Evolutionary conservation across 345 rosid species (phyloP), one percentile per base, ranked within the genome.

Genomic region (Murraya paniculata): DNA sequence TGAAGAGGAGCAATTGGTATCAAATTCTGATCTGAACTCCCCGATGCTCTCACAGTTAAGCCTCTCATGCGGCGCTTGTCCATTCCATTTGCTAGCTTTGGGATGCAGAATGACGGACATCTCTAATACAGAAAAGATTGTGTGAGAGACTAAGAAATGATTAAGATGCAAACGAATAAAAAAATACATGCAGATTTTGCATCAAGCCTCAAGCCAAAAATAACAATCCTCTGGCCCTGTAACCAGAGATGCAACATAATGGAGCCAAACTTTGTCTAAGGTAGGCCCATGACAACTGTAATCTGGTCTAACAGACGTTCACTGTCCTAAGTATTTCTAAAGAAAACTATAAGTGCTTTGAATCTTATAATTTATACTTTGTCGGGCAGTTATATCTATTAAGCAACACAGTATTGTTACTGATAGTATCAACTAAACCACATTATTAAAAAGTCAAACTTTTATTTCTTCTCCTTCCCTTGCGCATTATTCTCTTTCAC

Each of bases 1-100:
- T 86, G 81, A 75, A 95, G 85, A 41, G 98, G 98, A 84, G 96
- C 90, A 70, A 92, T 74, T n/a, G 92, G 87, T 57, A 83, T 84
- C 59, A 84, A 78, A 82, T 84, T 77, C 33, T 76, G 89, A 71
- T 71, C 82, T 18, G 90, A 64, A 35, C 82, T 87, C 80, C 85
- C 92, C 1, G 85, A 89, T 62, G 94, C 99, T 87, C 86, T 91
- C 72, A 90, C 75, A 31, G 82, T 83, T 38, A 85, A 78, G 73
- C 86, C 64, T 87, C 93, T 89, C 59, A 85, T 78, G 79, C 86
- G 77, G 61, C 65, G 75, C 82, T 83, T 91, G 5, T 84, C 86
- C 33, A 30, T 50, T 66, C 73, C 82, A 73, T 41, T 79, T 79
- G 89, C 93, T 70, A 85, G 80, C 84, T 83, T 90, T 21, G 89